These are phyloP conservation scores for Neurospora discreta DNA, from an alignment of 495 filamentous ascomycete genomes.

Conservation along the genomic window DNA sequence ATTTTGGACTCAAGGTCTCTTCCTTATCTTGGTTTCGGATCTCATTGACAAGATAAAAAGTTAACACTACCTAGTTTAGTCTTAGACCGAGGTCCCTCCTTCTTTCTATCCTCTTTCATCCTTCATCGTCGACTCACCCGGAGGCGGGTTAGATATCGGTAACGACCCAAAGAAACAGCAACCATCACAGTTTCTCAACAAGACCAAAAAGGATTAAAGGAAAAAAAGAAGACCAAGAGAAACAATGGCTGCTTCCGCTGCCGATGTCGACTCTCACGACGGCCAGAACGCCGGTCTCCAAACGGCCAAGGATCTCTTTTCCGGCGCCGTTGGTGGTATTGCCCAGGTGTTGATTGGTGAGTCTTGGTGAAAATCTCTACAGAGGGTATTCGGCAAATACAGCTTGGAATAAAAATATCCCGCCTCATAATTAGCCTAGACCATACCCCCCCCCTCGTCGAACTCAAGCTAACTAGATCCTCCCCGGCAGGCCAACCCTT, in stretches of 20 bases:
- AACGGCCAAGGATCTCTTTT: slow-evolving; percentile 84
- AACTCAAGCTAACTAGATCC: background rate
- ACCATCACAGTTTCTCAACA: background rate
- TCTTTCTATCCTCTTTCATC: background rate
- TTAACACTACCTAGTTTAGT: background rate
- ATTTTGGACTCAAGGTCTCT: background rate
- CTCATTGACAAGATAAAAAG: background rate
- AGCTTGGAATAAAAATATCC: background rate
- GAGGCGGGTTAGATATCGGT: background rate
- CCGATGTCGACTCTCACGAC: slow-evolving; percentile 24
- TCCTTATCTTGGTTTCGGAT: background rate
- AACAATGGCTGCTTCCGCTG: slow-evolving; percentile 31
- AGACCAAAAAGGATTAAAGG: too few species aligned
- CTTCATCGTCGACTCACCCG: background rate
- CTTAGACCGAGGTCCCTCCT: background rate
- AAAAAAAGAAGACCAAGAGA: background rate
- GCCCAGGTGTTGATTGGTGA: slow-evolving; percentile 91
- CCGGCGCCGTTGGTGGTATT: slow-evolving; percentile 83
- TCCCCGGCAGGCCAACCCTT: slow-evolving; percentile 76
- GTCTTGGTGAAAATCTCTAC: too few species aligned
- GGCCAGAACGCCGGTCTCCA: slow-evolving; percentile 21
- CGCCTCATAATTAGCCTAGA: background rate
- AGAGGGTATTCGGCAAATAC: too few species aligned
- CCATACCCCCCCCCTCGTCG: background rate
- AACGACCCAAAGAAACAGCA: background rate